Evolutionary conservation across 345 rosid species (phyloP).

Genomic region (Eucalyptus erythrocorys): DNA sequence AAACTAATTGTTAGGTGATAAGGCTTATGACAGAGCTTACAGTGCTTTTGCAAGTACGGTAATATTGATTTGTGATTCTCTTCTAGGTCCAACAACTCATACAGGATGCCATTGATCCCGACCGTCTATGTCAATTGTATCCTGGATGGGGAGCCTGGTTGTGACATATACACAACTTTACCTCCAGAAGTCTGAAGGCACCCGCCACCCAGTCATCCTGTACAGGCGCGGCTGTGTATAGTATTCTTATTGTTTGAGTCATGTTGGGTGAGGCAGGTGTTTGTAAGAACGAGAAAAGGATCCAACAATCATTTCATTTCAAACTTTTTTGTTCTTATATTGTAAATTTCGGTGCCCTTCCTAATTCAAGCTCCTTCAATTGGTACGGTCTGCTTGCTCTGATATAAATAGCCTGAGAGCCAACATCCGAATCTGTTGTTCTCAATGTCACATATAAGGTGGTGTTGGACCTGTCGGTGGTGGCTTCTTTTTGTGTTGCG

Average conservation of each 20-base stretch:
- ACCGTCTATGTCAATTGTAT: slow-evolving; percentile 82
- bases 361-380: background rate
- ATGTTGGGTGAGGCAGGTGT: background rate
- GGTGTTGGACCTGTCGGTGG: background rate
- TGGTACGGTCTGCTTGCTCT: background rate
- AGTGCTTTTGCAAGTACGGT: background rate
- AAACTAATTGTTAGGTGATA: background rate
- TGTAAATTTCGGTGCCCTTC: background rate
- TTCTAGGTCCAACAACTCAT: slow-evolving; percentile 83
- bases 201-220: background rate
- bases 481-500: background rate
- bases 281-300: background rate
- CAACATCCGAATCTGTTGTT: background rate
- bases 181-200: background rate
- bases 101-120: slow-evolving; percentile 84
- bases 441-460: background rate
- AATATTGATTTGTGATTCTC: background rate
- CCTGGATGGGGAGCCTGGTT: slow-evolving; percentile 98
- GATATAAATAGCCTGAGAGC: background rate
- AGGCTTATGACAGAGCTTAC: background rate
- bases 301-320: background rate
- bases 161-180: slow-evolving; percentile 3
- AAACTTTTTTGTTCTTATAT: background rate
- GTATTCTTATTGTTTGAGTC: background rate
- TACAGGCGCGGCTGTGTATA: background rate